Evolutionary conservation across 371 early-diverging fungal genomes (phyloP).

Genomic region (Mucor mucedo): DNA sequence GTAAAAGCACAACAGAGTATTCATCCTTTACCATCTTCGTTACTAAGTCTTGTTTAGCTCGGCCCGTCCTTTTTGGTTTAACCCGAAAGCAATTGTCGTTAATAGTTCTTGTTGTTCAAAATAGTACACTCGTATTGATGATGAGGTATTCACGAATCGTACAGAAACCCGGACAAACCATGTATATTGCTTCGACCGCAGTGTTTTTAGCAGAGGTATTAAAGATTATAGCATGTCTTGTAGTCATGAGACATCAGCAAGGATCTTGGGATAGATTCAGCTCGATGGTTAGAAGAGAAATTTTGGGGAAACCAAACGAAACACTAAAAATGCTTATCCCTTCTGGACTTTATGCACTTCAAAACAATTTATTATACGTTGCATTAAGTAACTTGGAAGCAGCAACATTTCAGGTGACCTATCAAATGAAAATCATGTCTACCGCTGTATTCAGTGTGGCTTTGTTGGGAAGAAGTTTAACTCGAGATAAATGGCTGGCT

Average conservation of each 20-base stretch:
- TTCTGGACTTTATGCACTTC: constrained; percentile 89
- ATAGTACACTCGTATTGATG: constrained; percentile 67
- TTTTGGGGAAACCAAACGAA: constrained; percentile 58
- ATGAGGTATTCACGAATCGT: constrained; percentile 66
- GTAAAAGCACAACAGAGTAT: background rate
- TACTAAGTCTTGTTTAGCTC: constrained; percentile 26
- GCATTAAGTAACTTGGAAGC: constrained; percentile 89
- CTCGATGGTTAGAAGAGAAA: constrained; percentile 52
- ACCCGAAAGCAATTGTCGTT: constrained; percentile 59
- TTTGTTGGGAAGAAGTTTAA: constrained; percentile 72
- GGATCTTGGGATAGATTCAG: constrained; percentile 28
- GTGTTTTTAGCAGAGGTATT: constrained; percentile 70
- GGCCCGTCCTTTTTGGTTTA: constrained; percentile 40
- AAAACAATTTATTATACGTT: constrained; percentile 93
- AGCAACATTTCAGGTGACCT: constrained; percentile 94
- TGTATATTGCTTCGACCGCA: constrained; percentile 72
- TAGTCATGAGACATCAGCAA: constrained; percentile 43
- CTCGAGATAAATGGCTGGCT: constrained; percentile 79
- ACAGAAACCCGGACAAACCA: constrained; percentile 54
- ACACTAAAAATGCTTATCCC: constrained; percentile 79
- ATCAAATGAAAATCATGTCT: constrained; percentile 95
- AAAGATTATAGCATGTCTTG: constrained; percentile 53
- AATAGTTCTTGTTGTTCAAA: constrained; percentile 62
- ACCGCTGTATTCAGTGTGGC: constrained; percentile 91
- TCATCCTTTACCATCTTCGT: background rate